Conservation (phyloP, 805 yeast genomes). For the Schwanniomyces sp. region DNA sequence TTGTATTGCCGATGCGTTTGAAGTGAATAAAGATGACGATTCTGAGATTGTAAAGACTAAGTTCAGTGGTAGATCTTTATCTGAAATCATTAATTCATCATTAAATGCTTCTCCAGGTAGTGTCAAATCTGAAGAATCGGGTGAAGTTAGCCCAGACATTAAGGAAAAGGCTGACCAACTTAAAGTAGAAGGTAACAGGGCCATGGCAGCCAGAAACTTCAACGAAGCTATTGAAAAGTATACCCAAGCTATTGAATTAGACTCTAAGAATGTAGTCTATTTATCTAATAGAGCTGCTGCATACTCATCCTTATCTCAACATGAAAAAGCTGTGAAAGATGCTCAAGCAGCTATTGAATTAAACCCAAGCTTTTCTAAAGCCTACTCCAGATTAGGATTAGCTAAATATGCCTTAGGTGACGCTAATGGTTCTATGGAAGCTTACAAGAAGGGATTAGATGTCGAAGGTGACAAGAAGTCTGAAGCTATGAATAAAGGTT, state of each 20-base stretch:
- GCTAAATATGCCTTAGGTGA: constrained; percentile 96
- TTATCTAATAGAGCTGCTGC: constrained; percentile 97
- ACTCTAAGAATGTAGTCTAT: constrained; percentile 77
- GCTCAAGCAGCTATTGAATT: constrained; percentile 78
- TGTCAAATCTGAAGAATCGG: constrained; percentile 17
- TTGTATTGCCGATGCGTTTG: constrained; percentile 86
- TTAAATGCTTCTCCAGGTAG: background rate
- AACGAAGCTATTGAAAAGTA: constrained; percentile 72
- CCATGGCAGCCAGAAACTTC: constrained; percentile 77
- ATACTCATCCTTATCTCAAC: constrained; percentile 72
- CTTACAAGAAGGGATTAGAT: constrained; percentile 84
- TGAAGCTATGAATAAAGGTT: constrained; percentile 90
- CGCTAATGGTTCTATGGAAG: constrained; percentile 83
- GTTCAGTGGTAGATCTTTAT: constrained; percentile 49
- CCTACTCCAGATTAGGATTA: constrained; percentile 91
- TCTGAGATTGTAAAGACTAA: constrained; percentile 30
- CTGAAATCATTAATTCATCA: constrained; percentile 38
- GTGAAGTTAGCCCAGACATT: constrained; percentile 50
- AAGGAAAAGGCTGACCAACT: constrained; percentile 77
- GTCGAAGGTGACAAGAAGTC: constrained; percentile 83
- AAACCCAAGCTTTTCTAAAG: constrained; percentile 84
- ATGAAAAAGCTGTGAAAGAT: constrained; percentile 76
- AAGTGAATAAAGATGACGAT: constrained; percentile 55
- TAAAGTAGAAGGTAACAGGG: constrained; percentile 86
- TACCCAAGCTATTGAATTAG: constrained; percentile 72